phyloP scores from a whole-genome alignment of 106 monocot species.

The Allium fistulosum region DNA sequence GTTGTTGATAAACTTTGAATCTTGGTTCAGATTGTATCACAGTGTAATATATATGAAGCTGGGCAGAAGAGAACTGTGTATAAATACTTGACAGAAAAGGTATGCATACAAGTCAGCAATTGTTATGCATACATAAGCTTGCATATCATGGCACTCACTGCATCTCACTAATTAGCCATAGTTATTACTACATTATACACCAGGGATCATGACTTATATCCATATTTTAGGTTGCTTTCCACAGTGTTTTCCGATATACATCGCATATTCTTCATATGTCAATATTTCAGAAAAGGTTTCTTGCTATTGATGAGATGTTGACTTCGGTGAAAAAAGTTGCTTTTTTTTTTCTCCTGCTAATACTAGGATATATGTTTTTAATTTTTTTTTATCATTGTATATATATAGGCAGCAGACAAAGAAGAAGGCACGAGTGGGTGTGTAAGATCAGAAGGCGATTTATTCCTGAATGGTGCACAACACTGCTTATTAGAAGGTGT shows the following conservation, averaged over 20 bases:
- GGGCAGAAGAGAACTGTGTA: conserved; percentile 68
- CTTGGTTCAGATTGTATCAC: conserved; percentile 62
- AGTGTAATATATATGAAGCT: conserved; percentile 89
- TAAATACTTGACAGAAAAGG: conserved; percentile 82
- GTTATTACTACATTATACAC: not conserved
- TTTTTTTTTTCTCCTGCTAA: too few species aligned
- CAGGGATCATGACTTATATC: not conserved
- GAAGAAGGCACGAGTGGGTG: conserved; percentile 39
- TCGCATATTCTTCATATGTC: not conserved
- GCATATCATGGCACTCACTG: not conserved
- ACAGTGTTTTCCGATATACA: too few species aligned
- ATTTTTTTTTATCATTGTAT: not conserved
- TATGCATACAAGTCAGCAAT: not conserved
- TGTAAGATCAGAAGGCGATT: conserved; percentile 76
- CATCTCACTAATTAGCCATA: not conserved
- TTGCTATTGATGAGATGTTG: too few species aligned
- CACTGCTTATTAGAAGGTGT: conserved; percentile 10
- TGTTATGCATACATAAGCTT: not conserved
- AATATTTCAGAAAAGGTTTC: too few species aligned
- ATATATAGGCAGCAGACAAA: conserved; percentile 62
- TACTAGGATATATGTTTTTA: not conserved
- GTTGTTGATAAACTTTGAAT: too few species aligned
- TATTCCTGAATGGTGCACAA: conserved; percentile 75
- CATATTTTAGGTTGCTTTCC: too few species aligned
- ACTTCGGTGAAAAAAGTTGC: too few species aligned